These are phyloP conservation scores for Nakataea oryzae DNA, from an alignment of 2,329 filamentous ascomycete species.

Conservation along the genomic window DNA sequence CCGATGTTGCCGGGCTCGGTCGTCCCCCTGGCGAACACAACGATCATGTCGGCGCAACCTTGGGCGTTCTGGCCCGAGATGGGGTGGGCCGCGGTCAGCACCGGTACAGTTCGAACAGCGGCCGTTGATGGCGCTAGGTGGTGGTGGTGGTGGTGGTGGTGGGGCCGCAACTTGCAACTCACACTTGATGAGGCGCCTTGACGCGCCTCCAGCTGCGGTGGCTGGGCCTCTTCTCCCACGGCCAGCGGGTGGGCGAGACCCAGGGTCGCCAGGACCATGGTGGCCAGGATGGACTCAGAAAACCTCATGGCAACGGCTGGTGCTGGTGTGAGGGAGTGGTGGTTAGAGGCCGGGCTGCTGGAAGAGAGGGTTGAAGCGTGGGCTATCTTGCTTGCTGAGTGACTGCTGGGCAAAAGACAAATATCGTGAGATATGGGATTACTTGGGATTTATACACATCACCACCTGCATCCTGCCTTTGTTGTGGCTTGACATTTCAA, in stretches of 20 bases:
- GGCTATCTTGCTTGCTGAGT: background rate
- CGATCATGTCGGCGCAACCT: constrained; percentile 10
- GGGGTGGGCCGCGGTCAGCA: no score
- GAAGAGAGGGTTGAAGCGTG: background rate
- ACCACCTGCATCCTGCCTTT: background rate
- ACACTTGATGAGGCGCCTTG: background rate
- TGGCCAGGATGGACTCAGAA: background rate
- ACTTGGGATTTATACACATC: background rate
- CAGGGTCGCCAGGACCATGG: background rate
- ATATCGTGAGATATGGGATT: background rate
- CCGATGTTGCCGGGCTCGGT: constrained; percentile 16
- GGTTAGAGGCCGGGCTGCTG: background rate
- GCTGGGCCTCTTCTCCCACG: background rate
- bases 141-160: background rate
- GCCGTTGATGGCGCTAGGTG: no score
- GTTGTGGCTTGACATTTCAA: background rate
- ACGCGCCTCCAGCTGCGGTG: background rate
- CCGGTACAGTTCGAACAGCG: no score
- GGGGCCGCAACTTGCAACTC: background rate
- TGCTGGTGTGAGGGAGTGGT: background rate
- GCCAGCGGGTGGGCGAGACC: background rate
- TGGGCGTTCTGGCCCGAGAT: background rate
- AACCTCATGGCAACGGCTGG: background rate
- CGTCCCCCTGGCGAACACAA: constrained; percentile 18
- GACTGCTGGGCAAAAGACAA: background rate